Base-by-base conservation (phyloP, 768 basidiomycete species). In the Tricholoma sp. region DNA sequence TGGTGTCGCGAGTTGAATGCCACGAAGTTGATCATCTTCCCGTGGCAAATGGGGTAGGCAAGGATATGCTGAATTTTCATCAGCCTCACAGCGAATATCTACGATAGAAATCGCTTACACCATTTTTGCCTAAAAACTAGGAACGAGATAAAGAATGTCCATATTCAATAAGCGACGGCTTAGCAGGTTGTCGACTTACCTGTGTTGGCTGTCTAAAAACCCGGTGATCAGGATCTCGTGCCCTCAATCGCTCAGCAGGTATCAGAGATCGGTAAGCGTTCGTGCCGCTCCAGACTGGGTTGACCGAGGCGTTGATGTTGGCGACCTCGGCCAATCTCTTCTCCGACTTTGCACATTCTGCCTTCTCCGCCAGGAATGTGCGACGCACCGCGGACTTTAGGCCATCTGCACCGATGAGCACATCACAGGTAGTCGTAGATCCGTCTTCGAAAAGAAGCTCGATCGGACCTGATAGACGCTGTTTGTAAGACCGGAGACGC, bases 391-490 rank as follows among this genome's bases (percentile, higher is more conserved):
- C 64, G 18, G 72, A 74, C 50, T 70, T 73, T n/a, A 75, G 55
- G 9, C 73, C 73, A 51, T 75, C 73, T 5, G 72, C 71, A 2
- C 74, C 73, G 43, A 72, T 71, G 43, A 85, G 71, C 6, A 84
- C 50, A 61, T 85, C 82, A 59, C 79, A 83, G 6, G 67, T 66
- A 4, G 79, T 74, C 2, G 66, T 72, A 1, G 72, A 68, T 10
- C 79, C 80, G 53, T 84, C 78, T 10, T 69, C 55, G 61, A 85
- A 84, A 69, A 57, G 6, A 29, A 74, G 57, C 69, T 70, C 27
- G 29, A 67, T 46, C 50, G 55, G 58, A 14, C 60, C 59, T 11
- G 50, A 45, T 29, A 52, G 50, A 14, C 57, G 35, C 52, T 75
- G 72, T 4, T 53, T 61, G 59, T 79, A 83, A 0, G 73, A 71